Conservation (phyloP, 352 stramenopile species). For the Phytophthora meadii region DNA sequence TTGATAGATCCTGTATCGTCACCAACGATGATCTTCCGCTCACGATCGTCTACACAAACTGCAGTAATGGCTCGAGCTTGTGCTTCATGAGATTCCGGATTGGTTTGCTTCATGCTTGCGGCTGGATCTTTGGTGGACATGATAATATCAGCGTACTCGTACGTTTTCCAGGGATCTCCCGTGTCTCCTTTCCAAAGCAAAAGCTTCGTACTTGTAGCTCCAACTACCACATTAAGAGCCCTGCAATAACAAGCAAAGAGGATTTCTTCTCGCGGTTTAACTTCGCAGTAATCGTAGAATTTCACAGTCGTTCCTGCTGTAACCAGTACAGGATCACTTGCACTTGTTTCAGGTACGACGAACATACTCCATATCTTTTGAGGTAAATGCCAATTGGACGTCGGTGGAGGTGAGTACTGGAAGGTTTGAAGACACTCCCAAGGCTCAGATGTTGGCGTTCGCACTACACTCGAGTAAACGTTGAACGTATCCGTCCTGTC, state of each 20-base stretch:
- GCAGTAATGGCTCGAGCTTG: constrained; percentile 59
- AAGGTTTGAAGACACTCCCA: constrained; percentile 63
- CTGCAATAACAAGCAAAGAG: constrained; percentile 66
- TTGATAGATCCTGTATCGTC: constrained; percentile 71
- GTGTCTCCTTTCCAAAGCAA: constrained; percentile 69
- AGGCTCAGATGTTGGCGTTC: constrained; percentile 49
- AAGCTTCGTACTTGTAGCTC: constrained; percentile 58
- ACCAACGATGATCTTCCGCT: constrained; percentile 82
- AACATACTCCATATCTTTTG: constrained; percentile 46
- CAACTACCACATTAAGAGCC: constrained; percentile 63
- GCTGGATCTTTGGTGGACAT: constrained; percentile 23
- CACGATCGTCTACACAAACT: constrained; percentile 83
- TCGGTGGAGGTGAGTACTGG: constrained; percentile 22
- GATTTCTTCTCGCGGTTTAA: constrained; percentile 69
- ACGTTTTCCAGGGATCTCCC: constrained; percentile 60
- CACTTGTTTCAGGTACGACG: constrained; percentile 50
- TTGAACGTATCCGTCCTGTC: constrained; percentile 54
- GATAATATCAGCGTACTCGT: constrained; percentile 53
- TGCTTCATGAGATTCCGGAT: constrained; percentile 26
- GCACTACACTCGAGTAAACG: constrained; percentile 58
- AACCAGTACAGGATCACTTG: constrained; percentile 65
- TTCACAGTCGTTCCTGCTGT: constrained; percentile 41
- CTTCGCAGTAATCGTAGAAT: constrained; percentile 72
- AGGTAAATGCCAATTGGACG: constrained; percentile 28
- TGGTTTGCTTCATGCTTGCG: constrained; percentile 12